phyloP scores from a whole-genome alignment of 139 green algal species.

The Spirogloea muscicola region DNA sequence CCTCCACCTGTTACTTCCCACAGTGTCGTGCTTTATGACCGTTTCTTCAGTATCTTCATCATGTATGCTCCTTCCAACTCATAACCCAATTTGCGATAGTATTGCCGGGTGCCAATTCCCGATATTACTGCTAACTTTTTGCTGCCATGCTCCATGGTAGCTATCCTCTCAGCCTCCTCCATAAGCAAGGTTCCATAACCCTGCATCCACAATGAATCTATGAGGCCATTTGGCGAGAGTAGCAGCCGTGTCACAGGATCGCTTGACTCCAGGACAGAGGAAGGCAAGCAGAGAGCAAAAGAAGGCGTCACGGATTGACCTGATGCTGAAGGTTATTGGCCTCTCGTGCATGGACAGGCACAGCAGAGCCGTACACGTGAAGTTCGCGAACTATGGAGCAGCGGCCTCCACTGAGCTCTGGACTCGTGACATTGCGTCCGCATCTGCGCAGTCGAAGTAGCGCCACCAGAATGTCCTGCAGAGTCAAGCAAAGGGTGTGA shows the following conservation, averaged over 20 bases:
- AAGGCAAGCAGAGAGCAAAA: not conserved
- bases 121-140: conserved; percentile 90
- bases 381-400: conserved; percentile 91
- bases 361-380: conserved; percentile 94
- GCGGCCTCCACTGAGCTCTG: conserved; percentile 71
- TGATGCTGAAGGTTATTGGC: conserved; percentile 80
- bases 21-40: too few species aligned
- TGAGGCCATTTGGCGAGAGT: not conserved
- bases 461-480: conserved; percentile 86
- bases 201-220: conserved; percentile 40
- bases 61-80: conserved; percentile 95
- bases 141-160: conserved; percentile 77
- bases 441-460: conserved; percentile 69
- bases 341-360: conserved; percentile 85
- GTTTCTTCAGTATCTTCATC: conserved; percentile 77
- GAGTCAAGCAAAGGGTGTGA: not conserved
- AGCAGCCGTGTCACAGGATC: too few species aligned
- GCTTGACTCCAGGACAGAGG: not conserved
- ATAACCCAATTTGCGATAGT: conserved; percentile 90
- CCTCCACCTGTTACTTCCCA: too few species aligned
- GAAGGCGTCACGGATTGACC: conserved; percentile 38
- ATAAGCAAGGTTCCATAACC: conserved; percentile 92
- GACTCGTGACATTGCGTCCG: conserved; percentile 30
- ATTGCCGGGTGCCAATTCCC: conserved; percentile 95
- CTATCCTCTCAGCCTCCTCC: conserved; percentile 89